A percentile compares a stretch with the other conserved stretches of the same genome.
Evolutionary conservation across 306 rosid species (phyloP).

Genomic region (Sesbania bispinosa): DNA sequence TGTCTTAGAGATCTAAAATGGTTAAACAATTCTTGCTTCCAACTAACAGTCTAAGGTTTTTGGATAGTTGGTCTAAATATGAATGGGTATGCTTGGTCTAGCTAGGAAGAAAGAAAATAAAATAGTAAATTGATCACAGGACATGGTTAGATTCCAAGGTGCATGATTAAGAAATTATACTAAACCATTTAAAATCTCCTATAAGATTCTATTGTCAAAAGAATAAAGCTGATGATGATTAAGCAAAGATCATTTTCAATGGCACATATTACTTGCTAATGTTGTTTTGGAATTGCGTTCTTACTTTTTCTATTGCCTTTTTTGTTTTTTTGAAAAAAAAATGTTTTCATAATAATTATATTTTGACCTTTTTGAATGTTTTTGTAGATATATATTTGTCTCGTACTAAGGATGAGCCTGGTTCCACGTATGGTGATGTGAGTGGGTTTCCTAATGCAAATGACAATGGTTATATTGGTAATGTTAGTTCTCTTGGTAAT

Average conservation of each 20-base stretch:
- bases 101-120: conserved; percentile 11
- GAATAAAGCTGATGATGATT: conserved; percentile 7
- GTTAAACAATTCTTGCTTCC: neutral
- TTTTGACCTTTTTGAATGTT: conserved; percentile 7
- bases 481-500: conserved; percentile 46
- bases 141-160: conserved; percentile 3
- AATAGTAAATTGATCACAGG: neutral
- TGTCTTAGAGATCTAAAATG: neutral
- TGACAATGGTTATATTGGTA: conserved; percentile 53
- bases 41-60: neutral
- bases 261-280: neutral
- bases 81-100: neutral
- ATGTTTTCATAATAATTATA: conserved; percentile 7
- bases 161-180: neutral
- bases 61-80: neutral
- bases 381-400: conserved; percentile 70
- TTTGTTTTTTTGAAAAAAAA: neutral
- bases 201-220: neutral
- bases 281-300: neutral
- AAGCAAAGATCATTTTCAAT: neutral
- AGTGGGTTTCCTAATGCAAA: conserved; percentile 49
- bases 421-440: conserved; percentile 51
- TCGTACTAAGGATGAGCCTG: conserved; percentile 58
- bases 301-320: too few relatives aligned
- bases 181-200: neutral